Percentiles rank a stretch among this genome's conserved stretches.
Evolutionary conservation across 495 filamentous ascomycete genomes (phyloP).

Genomic region (Penicillium silybi): DNA sequence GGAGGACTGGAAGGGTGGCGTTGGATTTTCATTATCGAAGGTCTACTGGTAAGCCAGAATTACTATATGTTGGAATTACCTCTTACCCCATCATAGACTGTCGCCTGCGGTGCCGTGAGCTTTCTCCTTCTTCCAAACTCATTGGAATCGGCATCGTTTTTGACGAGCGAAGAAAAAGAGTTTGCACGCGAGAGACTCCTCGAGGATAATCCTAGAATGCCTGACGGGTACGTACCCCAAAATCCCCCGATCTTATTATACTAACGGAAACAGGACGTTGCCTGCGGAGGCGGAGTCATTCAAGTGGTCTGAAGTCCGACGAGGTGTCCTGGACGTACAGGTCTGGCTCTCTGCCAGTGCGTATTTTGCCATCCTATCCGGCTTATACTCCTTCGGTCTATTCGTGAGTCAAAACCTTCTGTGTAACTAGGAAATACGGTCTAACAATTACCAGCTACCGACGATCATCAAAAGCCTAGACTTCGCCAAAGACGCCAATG

Average conservation of each 20-base stretch:
- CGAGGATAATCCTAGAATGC: constrained; percentile 35
- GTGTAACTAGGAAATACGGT: neutral
- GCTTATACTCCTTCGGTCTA: constrained; percentile 42
- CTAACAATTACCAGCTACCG: constrained; percentile 48
- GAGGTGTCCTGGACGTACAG: constrained; percentile 32
- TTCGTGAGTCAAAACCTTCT: constrained; percentile 25
- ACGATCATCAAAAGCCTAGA: constrained; percentile 72
- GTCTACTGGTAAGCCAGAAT: constrained; percentile 41
- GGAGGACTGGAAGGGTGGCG: constrained; percentile 53
- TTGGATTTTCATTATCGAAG: constrained; percentile 65
- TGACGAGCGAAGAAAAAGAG: constrained; percentile 48
- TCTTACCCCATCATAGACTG: constrained; percentile 39
- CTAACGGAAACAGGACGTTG: constrained; percentile 16
- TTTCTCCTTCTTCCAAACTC: constrained; percentile 56
- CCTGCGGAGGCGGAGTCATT: constrained; percentile 31
- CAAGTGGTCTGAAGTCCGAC: constrained; percentile 40
- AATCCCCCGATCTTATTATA: neutral
- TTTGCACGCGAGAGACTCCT: constrained; percentile 36
- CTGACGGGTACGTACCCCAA: constrained; percentile 23
- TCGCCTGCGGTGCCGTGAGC: constrained; percentile 45
- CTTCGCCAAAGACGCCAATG: constrained; percentile 57
- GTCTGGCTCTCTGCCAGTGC: constrained; percentile 43
- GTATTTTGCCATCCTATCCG: constrained; percentile 42
- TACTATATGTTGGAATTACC: neutral
- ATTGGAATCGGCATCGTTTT: constrained; percentile 46